Conservation (phyloP, 306 rosid species). For the Lathyrus tuberosus region DNA sequence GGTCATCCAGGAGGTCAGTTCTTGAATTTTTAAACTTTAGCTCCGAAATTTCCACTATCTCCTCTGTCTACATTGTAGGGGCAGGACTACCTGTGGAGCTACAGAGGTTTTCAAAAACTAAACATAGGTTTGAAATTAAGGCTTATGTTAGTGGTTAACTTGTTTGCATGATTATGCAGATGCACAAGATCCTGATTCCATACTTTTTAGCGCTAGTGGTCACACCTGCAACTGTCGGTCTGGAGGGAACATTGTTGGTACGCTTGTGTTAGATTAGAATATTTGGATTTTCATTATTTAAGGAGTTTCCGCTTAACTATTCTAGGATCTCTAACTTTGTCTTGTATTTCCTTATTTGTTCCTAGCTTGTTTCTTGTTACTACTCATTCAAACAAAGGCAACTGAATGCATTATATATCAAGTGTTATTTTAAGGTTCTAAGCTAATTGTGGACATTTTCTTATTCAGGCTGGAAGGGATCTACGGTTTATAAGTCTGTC, state of each 20-base stretch:
- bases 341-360: background rate
- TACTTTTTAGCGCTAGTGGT: constrained; percentile 65
- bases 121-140: background rate
- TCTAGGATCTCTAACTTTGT: background rate
- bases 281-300: constrained; percentile 26
- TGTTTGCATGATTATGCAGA: constrained; percentile 52
- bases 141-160: constrained; percentile 19
- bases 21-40: background rate
- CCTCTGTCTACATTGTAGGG: constrained; percentile 12
- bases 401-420: constrained; percentile 16
- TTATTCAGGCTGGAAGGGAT: constrained; percentile 83
- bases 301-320: background rate
- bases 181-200: constrained; percentile 74
- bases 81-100: constrained; percentile 5
- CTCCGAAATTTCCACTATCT: background rate
- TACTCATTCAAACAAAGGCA: background rate
- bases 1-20: constrained; percentile 70
- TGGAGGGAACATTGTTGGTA: constrained; percentile 92
- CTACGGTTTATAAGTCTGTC: constrained; percentile 71
- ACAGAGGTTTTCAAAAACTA: constrained; percentile 5
- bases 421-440: background rate
- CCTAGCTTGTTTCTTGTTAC: background rate
- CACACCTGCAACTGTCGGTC: constrained; percentile 71
- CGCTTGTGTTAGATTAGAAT: constrained; percentile 35
- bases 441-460: constrained; percentile 15